Base-by-base conservation (phyloP, 768 basidiomycete species). In the Hygrocybe punicea region DNA sequence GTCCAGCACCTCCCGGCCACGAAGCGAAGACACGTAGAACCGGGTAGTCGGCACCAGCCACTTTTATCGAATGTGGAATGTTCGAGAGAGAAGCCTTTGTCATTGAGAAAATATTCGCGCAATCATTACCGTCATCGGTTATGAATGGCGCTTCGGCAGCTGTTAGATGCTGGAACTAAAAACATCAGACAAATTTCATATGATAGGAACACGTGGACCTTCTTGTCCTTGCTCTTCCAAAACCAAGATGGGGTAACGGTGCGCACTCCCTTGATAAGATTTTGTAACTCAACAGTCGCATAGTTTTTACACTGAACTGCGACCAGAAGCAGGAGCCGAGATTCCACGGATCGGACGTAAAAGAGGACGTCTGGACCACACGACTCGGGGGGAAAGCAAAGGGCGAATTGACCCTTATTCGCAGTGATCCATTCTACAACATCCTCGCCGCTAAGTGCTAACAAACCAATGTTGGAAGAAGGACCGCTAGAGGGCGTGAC, bases 191-290 rank as follows among this genome's bases (percentile, higher is more conserved):
- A 13, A 45, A 45, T 55, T 46, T 10, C 8, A 33, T 40, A 51
- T 23, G 4, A 14, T 4, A 55, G 17, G 13, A 55, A 34, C 29
- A 10, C 11, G n/a, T 6, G 34, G 25, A 56, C 55, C 25, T 48
- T 56, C 47, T 19, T 47, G 35, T 47, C 44, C 53, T 56, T 56
- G 36, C 36, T 14, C 51, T 57, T 57, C 55, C 49, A 57, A 55
- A 55, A 55, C 53, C 53, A 56, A 56, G 55, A 48, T 10, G 55
- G 55, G 11, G 55, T 48, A 56, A 56, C 29, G 40, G 45, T 50
- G 36, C 47, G 48, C 45, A 56, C 55, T 37, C 55, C 45, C 25
- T 47, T 11, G 55, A 56, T 39, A 40, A 56, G 55, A 35, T 8
- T 16, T 4, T 48, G 29, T 56, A 29, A 29, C 21, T 48, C 19